A percentile compares a stretch with the other conserved stretches of the same genome.
These are phyloP conservation scores for Lathyrus sativus DNA, from an alignment of 306 rosid genomes.

Conservation along the genomic window DNA sequence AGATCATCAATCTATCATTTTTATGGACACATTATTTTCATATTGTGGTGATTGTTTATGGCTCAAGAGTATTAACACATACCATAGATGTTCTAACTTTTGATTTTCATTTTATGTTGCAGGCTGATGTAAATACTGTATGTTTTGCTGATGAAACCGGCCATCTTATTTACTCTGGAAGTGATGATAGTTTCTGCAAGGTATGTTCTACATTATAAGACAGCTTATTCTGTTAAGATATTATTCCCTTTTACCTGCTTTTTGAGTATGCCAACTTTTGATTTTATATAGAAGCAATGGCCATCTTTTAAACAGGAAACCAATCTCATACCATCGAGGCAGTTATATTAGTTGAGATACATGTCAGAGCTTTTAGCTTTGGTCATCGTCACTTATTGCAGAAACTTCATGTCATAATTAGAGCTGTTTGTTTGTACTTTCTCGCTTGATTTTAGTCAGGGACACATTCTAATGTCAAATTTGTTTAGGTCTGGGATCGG, in stretches of 20 bases:
- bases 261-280: conserved; percentile 24
- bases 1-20: not conserved
- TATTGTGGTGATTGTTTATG: not conserved
- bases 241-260: not conserved
- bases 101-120: conserved; percentile 41
- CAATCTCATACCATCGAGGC: conserved; percentile 21
- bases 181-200: conserved; percentile 94
- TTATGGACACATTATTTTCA: conserved; percentile 12
- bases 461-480: conserved; percentile 19
- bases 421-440: not conserved
- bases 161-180: conserved; percentile 94
- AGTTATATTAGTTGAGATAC: conserved; percentile 18
- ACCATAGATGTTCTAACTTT: conserved; percentile 32
- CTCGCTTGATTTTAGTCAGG: not conserved
- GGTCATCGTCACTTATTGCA: conserved; percentile 7
- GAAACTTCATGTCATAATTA: conserved; percentile 1
- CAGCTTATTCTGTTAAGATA: conserved; percentile 25
- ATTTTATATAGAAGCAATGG: conserved; percentile 16
- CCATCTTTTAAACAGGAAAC: conserved; percentile 22
- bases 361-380: conserved; percentile 21
- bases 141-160: conserved; percentile 93
- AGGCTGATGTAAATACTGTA: conserved; percentile 95
- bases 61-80: conserved; percentile 3
- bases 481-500: conserved; percentile 90
- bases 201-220: conserved; percentile 47